Conservation (phyloP, 306 rosid species). For the Glycine tomentella region DNA sequence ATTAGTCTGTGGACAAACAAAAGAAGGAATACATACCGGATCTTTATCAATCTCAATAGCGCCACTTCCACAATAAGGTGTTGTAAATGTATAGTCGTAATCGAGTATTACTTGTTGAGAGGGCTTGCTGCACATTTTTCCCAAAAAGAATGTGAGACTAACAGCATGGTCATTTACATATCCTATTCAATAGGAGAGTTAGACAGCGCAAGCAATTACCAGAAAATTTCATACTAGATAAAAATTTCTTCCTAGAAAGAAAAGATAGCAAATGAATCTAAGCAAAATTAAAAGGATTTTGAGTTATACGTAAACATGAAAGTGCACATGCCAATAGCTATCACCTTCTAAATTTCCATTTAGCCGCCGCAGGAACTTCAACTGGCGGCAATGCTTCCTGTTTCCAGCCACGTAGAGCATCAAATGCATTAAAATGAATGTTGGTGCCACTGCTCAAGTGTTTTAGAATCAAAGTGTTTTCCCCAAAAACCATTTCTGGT, state of each 20-base stretch:
- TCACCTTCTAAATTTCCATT: slow-evolving; percentile 95
- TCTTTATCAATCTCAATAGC: slow-evolving; percentile 58
- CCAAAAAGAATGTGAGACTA: slow-evolving; percentile 48
- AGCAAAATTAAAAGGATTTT: not conserved
- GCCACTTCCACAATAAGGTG: slow-evolving; percentile 89
- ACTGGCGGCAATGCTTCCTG: slow-evolving; percentile 95
- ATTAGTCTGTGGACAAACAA: slow-evolving; percentile 33
- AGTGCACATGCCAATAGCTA: slow-evolving; percentile 29
- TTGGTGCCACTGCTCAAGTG: slow-evolving; percentile 73
- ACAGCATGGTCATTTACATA: slow-evolving; percentile 35
- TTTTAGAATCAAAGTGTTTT: slow-evolving; percentile 70
- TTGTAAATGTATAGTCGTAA: slow-evolving; percentile 94
- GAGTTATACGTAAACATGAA: slow-evolving; percentile 18
- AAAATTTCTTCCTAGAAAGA: slow-evolving; percentile 6
- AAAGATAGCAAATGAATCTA: not conserved
- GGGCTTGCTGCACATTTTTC: slow-evolving; percentile 79
- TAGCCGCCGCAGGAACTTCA: slow-evolving; percentile 97
- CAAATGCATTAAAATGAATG: slow-evolving; percentile 87
- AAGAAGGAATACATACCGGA: slow-evolving; percentile 57
- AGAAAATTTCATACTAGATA: slow-evolving; percentile 24
- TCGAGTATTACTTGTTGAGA: slow-evolving; percentile 87
- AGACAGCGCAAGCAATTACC: slow-evolving; percentile 7
- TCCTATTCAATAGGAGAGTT: not conserved
- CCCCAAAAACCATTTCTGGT: slow-evolving; percentile 99
- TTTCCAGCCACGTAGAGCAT: slow-evolving; percentile 94